Base-by-base conservation (phyloP, 768 basidiomycete genomes). In the Leccinum obscurum region DNA sequence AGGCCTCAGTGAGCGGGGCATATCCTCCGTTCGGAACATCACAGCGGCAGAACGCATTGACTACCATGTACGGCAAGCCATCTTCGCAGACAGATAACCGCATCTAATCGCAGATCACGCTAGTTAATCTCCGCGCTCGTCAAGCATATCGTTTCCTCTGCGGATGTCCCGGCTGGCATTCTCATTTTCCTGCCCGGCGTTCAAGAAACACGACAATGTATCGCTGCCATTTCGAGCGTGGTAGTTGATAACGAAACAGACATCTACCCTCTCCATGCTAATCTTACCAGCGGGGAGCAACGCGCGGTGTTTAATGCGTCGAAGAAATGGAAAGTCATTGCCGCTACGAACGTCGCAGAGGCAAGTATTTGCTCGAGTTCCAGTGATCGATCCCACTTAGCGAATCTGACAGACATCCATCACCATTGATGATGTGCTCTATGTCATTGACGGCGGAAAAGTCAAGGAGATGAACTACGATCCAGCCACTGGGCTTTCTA, bases 171-270 rank as follows among this genome's bases (percentile, higher is more conserved):
- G 6, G 89, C 86, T 3, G 93, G 88, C 6, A 85, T 97, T 50
- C 80, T 98, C 24, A 84, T 97, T 49, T 98, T 98, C 75, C 78
- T 95, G 57, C 86, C 93, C n/a, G 95, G 95, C 71, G 89, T 93
- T 2, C 90, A 89, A 73, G 92, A 94, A 68, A 94, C 94, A 63
- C 83, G 85, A 20, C 85, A 89, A 61, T 91, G 90, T 66, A 84
- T 92, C 20, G 83, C 88, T 13, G 77, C 82, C 4, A 75, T 94
- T 48, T 78, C 76, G 15, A 68, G 68, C 41, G 63, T 70, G 14
- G 26, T 64, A 28, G n/a, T 77, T 1, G 59, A 64, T 4, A 71
- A 71, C 8, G 69, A 78, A 26, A 79, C 77, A 4, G 81, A 83
- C 30, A 80, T 90, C 53, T 78, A 94, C 26, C 92, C 95, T 0